These are phyloP conservation scores for Penicillium malachiteum DNA, from an alignment of 495 filamentous ascomycete species.

Conservation along the genomic window DNA sequence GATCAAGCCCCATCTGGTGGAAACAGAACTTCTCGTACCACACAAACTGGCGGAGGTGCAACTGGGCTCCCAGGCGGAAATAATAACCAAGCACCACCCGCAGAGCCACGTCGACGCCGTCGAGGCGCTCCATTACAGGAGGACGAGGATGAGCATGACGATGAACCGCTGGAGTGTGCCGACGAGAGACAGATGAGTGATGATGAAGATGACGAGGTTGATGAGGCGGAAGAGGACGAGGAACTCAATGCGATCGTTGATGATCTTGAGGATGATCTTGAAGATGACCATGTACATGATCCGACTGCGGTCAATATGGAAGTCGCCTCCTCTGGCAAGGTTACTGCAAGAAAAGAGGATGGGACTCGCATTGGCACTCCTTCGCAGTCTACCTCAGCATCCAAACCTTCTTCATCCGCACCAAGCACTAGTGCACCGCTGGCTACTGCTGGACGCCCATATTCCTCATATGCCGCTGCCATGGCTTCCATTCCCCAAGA, in stretches of 20 bases:
- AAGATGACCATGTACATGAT: slow-evolving; percentile 69
- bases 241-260: slow-evolving; percentile 84
- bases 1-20: slow-evolving; percentile 27
- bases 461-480: slow-evolving; percentile 78
- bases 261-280: slow-evolving; percentile 86
- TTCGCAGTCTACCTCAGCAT: slow-evolving; percentile 56
- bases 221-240: slow-evolving; percentile 65
- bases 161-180: slow-evolving; percentile 82
- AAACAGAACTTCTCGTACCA: slow-evolving; percentile 24
- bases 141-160: slow-evolving; percentile 55
- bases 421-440: slow-evolving; percentile 32
- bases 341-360: slow-evolving; percentile 96
- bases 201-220: slow-evolving; percentile 65
- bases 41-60: slow-evolving; percentile 9
- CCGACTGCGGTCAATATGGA: slow-evolving; percentile 91
- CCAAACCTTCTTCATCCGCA: slow-evolving; percentile 47
- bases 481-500: slow-evolving; percentile 74
- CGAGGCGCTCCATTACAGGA: slow-evolving; percentile 47
- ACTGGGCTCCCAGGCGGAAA: neutral
- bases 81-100: slow-evolving; percentile 12
- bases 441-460: slow-evolving; percentile 46
- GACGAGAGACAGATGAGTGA: slow-evolving; percentile 88
- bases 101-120: slow-evolving; percentile 43
- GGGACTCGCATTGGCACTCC: slow-evolving; percentile 89
- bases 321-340: slow-evolving; percentile 83